Percentiles rank a stretch among this genome's conserved stretches.
These are phyloP conservation scores for Penicillium lagena DNA, from an alignment of 495 filamentous ascomycete species.

Conservation along the genomic window DNA sequence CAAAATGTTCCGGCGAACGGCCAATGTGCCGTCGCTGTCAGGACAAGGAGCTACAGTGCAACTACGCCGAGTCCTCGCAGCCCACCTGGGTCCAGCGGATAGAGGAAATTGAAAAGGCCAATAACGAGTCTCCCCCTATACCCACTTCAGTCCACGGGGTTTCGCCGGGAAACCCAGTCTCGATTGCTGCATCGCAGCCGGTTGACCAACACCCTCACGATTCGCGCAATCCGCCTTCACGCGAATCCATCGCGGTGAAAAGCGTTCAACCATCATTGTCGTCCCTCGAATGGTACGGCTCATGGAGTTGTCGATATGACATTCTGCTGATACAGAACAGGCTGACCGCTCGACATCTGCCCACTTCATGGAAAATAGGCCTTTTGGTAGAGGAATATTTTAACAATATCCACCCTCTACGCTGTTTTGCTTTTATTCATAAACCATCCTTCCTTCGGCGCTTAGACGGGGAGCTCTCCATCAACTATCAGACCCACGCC, in stretches of 20 bases:
- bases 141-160: background rate
- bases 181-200: background rate
- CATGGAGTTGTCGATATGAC: background rate
- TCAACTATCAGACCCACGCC: slow-evolving; percentile 10
- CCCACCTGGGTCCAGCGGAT: slow-evolving; percentile 21
- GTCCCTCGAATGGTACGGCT: background rate
- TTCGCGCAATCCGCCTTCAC: background rate
- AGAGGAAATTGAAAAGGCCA: background rate
- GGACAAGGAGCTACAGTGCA: slow-evolving; percentile 15
- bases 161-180: background rate
- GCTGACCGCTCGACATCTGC: slow-evolving; percentile 14
- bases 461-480: slow-evolving; percentile 15
- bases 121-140: background rate
- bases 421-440: slow-evolving; percentile 31
- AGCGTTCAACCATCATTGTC: background rate
- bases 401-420: slow-evolving; percentile 28
- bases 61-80: slow-evolving; percentile 22
- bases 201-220: background rate
- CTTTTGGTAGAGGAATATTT: slow-evolving; percentile 29
- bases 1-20: slow-evolving; percentile 29
- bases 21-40: slow-evolving; percentile 24
- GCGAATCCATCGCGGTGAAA: background rate
- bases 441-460: slow-evolving; percentile 25
- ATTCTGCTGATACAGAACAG: slow-evolving; percentile 1
- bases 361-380: slow-evolving; percentile 11